Base-by-base conservation (phyloP, 2,329 filamentous ascomycete genomes). In the Stenocarpella maydis region DNA sequence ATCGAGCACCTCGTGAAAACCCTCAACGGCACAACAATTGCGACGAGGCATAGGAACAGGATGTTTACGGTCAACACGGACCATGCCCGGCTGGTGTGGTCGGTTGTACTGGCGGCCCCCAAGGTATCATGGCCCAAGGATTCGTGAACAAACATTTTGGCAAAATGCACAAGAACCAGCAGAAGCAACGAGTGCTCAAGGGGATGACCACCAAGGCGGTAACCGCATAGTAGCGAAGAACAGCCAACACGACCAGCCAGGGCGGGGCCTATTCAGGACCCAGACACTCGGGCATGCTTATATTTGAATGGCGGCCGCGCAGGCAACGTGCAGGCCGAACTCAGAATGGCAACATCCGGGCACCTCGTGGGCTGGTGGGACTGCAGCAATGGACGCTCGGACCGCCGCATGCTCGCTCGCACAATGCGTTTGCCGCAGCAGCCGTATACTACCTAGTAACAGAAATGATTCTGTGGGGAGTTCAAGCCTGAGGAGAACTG, bases 311-410 rank as follows among this genome's bases (percentile, higher is more conserved):
- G 41, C 28, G 58, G 4, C 41, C 17, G 37, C 39, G 54, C 54
- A 58, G 21, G 21, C n/a, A 7, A 43, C 37, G 58, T 43, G 49
- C 58, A 43, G 58, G 37, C 49, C 58, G 41, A 63, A 63, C 58
- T 49, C 58, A 49, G 49, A 60, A 17, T 63, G 58, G 58, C 41
- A 63, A 63, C 58, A 63, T 63, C 58, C 43, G 58, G 31, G 31
- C 9, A 34, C n/a, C n/a, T 49, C 49, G 58, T 28, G 53, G n/a
- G 21, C 43, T 24, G 12, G 39, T 45, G 39, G 41, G 26, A 28
- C 58, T 34, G 28, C 24, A 37, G 41, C 58, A 47, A n/a, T 10
- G 21, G 14, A 7, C 58, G 58, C 58, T 19, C 10, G 58, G 58
- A 37, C 58, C 58, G 54, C 43, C 58, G 54, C n/a, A n/a, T 31